A percentile compares a stretch with the other conserved stretches of the same genome.
Conservation (phyloP, 2,329 filamentous ascomycete species). For the Didymellaceae sp. region DNA sequence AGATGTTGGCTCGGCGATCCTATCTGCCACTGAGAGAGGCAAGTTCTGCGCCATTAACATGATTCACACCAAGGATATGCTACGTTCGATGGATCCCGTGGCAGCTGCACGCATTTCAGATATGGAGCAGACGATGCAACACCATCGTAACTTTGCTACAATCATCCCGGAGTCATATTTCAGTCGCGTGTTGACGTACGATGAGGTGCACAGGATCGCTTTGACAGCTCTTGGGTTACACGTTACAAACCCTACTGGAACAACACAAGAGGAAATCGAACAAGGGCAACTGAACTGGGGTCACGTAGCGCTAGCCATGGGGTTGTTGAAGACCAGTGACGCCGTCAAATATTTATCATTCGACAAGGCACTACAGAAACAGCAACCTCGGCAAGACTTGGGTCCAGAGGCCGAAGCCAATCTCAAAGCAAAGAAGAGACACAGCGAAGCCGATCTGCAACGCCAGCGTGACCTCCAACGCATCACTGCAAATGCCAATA, state of each 20-base stretch:
- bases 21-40: conserved; percentile 24
- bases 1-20: conserved; percentile 12
- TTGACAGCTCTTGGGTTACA: conserved; percentile 58
- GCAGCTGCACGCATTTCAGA: conserved; percentile 33
- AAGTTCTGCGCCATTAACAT: conserved; percentile 63
- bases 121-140: conserved; percentile 27
- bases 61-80: conserved; percentile 69
- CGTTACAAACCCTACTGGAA: conserved; percentile 22
- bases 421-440: conserved; percentile 15
- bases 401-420: conserved; percentile 15
- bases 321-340: conserved; percentile 55
- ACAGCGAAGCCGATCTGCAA: conserved; percentile 26
- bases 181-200: conserved; percentile 63
- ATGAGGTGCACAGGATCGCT: conserved; percentile 67
- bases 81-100: conserved; percentile 54
- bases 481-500: conserved; percentile 55
- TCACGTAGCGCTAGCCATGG: conserved; percentile 52
- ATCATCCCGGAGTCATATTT: conserved; percentile 43
- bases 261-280: conserved; percentile 7
- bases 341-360: conserved; percentile 53
- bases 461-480: conserved; percentile 62
- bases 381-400: conserved; percentile 11
- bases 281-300: conserved; percentile 44
- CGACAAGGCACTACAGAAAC: conserved; percentile 17
- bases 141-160: conserved; percentile 24